Evolutionary conservation across 1,284 basidiomycete genomes (phyloP).

Genomic region (Austropuccinia psidii): DNA sequence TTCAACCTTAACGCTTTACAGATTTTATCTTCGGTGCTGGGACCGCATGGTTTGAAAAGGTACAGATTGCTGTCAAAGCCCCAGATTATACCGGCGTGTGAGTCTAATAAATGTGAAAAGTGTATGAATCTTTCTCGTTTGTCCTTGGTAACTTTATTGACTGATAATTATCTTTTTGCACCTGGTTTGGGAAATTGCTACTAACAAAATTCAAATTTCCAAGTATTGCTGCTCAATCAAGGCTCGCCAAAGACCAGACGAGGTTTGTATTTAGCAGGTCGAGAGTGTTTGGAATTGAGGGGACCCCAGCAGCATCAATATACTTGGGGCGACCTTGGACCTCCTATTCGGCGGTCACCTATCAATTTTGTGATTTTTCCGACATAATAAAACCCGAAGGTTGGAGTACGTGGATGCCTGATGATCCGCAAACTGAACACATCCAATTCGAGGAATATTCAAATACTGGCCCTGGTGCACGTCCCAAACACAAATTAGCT

Average conservation of each 20-base stretch:
- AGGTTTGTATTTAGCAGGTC: slow-evolving; percentile 4
- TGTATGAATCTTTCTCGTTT: too few relatives aligned
- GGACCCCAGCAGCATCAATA: not conserved
- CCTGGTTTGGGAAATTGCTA: not conserved
- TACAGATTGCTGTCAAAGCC: not conserved
- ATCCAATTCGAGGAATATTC: not conserved
- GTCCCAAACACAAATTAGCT: too few relatives aligned
- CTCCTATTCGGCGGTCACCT: not conserved
- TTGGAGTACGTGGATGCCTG: slow-evolving; percentile 20
- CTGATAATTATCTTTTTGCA: not conserved
- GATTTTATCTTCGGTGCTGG: slow-evolving; percentile 28
- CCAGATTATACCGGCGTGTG: not conserved
- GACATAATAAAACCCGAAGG: slow-evolving; percentile 21
- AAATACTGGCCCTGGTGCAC: slow-evolving; percentile 5
- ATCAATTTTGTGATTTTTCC: not conserved
- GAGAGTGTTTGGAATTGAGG: not conserved
- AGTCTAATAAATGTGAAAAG: not conserved
- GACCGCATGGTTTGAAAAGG: slow-evolving; percentile 13
- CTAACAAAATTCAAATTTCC: not conserved
- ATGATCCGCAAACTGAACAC: not conserved
- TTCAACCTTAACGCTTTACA: not conserved
- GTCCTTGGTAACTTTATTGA: not conserved
- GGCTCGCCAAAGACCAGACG: not conserved
- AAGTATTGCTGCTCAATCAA: slow-evolving; percentile 16
- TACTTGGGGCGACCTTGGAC: slow-evolving; percentile 27